Base-by-base conservation (phyloP, 78 protist genomes). In the Dictyostelium firmibasis region DNA sequence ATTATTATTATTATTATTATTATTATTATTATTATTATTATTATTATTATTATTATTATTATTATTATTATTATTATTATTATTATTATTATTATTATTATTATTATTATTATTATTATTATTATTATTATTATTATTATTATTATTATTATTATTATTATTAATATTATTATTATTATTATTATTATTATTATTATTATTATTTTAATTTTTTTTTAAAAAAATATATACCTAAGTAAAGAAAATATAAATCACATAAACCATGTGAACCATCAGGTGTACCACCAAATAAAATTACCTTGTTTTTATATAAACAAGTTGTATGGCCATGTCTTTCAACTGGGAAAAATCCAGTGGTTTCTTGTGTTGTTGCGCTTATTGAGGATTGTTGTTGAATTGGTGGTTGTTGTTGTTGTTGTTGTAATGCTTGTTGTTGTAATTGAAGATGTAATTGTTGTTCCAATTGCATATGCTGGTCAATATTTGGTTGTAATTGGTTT, bases 201-300 rank as follows among this genome's bases (percentile, higher is more conserved):
- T n/a, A n/a, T n/a, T n/a, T n/a, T n/a, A 10, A 20, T n/a, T 9
- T 50, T 50, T 14, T 8, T 50, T 6, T 50, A 7, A 7, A 53
- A 53, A 16, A 7, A 16, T 53, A 16, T 25, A n/a, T 84, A 84
- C 89, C 89, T 67, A 84, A 84, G 41, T 23, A 41, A 36, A 84
- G 47, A 67, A 84, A 84, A 69, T 84, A 84, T 43, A 88, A 23
- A 79, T 88, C 93, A 31, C 70, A 64, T 50, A 88, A 82, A 18
- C 93, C 93, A 35, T 84, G 82, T 13, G 93, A 88, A 23, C 93
- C 93, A 79, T 88, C 93, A 0, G 93, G 93, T 57, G 93, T 88
- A 41, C 93, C 93, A 33, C 93, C 93, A 88, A 88, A 88, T 43
- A 88, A 69, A 79, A 88, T 79, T 4, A 88, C 27, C 7, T 57